Evolutionary conservation across 2,329 filamentous ascomycete species (phyloP).

Genomic region (Aspergillus hiratsukae): DNA sequence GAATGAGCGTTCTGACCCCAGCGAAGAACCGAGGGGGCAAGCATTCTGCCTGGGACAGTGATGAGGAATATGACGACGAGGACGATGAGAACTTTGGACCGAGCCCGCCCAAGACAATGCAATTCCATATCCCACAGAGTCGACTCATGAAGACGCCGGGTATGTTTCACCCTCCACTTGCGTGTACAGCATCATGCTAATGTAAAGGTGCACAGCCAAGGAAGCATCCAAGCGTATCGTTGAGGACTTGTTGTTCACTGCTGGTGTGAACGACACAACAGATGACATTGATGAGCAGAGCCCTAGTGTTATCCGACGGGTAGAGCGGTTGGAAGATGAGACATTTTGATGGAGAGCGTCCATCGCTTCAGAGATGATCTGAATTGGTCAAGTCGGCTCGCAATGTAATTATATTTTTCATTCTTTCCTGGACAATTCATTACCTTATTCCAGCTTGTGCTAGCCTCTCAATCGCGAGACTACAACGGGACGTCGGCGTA

Average conservation of each 20-base stretch:
- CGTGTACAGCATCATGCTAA: background rate
- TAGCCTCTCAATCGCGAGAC: background rate
- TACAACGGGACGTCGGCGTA: background rate
- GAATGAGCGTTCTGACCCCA: slow-evolving; percentile 81
- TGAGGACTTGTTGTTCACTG: slow-evolving; percentile 44
- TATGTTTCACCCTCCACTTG: slow-evolving; percentile 19
- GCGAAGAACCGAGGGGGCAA: slow-evolving; percentile 35
- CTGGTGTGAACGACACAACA: slow-evolving; percentile 39
- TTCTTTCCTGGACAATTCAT: background rate
- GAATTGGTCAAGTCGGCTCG: background rate
- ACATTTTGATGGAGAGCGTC: no score
- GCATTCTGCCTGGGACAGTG: slow-evolving; percentile 64
- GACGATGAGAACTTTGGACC: slow-evolving; percentile 61
- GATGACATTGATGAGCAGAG: slow-evolving; percentile 38
- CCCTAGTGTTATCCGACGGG: slow-evolving; percentile 43
- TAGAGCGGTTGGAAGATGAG: slow-evolving; percentile 42
- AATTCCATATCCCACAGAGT: slow-evolving; percentile 49
- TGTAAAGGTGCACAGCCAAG: slow-evolving; percentile 31
- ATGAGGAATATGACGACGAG: slow-evolving; percentile 59
- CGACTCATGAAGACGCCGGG: slow-evolving; percentile 47
- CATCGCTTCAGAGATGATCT: background rate
- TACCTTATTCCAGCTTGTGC: background rate
- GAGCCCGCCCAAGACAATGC: slow-evolving; percentile 77
- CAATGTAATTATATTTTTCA: background rate
- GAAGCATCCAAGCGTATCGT: slow-evolving; percentile 49